Evolutionary conservation across 352 stramenopile genomes (phyloP).

Genomic region (Phytophthora hibernalis): DNA sequence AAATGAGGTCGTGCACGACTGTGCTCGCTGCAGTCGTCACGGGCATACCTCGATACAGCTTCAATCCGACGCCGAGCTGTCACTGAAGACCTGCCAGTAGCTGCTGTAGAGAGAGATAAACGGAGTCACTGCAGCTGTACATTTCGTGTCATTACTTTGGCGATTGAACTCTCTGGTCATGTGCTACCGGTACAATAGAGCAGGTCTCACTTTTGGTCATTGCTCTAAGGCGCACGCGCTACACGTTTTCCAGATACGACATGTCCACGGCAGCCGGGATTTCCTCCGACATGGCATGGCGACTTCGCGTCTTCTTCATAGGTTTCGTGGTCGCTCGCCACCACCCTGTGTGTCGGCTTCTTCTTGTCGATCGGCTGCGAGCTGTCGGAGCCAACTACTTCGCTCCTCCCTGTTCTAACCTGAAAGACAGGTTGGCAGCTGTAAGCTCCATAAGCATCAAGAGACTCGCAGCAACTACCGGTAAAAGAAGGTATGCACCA

Average conservation of each 20-base stretch:
- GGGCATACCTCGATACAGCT: background rate
- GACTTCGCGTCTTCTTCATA: conserved; percentile 20
- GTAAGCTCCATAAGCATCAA: conserved; percentile 26
- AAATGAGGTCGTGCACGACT: conserved; percentile 19
- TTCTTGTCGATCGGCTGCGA: conserved; percentile 27
- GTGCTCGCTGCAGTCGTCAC: conserved; percentile 13
- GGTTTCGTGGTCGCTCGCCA: conserved; percentile 2
- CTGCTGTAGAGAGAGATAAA: conserved; percentile 4
- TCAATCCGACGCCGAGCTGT: conserved; percentile 3
- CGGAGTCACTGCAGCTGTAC: conserved; percentile 8
- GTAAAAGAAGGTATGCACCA: background rate
- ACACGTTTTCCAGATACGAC: conserved; percentile 40
- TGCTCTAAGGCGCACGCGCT: background rate
- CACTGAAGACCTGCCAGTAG: too few species aligned
- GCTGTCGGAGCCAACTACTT: conserved; percentile 39
- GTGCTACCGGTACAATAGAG: background rate
- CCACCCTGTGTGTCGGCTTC: conserved; percentile 12
- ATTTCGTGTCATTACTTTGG: background rate
- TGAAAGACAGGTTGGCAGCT: conserved; percentile 23
- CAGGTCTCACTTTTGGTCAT: conserved; percentile 3
- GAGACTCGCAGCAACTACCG: background rate
- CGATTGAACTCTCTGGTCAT: background rate
- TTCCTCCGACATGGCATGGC: conserved; percentile 13
- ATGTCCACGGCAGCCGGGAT: conserved; percentile 26
- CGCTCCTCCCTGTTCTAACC: conserved; percentile 17